Evolutionary conservation across 257 asterid genomes (phyloP), one percentile per base, ranked within the genome.

Genomic region (Petrea volubilis): DNA sequence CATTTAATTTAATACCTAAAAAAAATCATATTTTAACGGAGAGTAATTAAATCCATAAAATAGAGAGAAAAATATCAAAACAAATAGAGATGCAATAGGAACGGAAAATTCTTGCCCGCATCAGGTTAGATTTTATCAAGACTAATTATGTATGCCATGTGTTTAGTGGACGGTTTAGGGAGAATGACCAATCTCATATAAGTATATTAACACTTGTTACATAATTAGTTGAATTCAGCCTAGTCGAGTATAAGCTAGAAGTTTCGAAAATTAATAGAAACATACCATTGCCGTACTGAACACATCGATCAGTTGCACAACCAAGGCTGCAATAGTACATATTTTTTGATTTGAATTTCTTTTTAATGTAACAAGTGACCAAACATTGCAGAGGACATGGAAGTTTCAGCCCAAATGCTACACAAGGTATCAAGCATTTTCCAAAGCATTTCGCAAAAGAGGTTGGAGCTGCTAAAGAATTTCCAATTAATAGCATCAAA

Each of bases 371-470:
- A 57, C 78, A 74, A 33, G 41, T 3, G 24, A 47, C 29, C 62
- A 65, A 2, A 58, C 78, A 74, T 34, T 46, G 43, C 2, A 65
- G n/a, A 33, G 68, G 56, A 57, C 78, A 65, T 6, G 62, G 60
- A 23, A 68, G 4, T 56, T 68, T 68, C 25, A 73, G 46, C 14
- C 68, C 68, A 21, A 64, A 73, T 18, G 65, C 55, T 21, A 44
- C 41, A 23, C 78, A 74, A 23, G 23, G 12, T 7, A 74, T 33
- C 73, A 74, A 57, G 64, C 78, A 74, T 65, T 65, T 66, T 12
- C 78, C 78, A 57, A 65, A 74, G 47, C 78, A 74, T 2, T 31
- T 20, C 56, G 73, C 68, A 21, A 66, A 65, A 41, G 12, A 1
- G 5, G 17, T 8, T 10, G 23, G 0, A 6, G 51, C 14, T 31